Base-by-base conservation (phyloP, 768 basidiomycete species). In the Collybia sp. region DNA sequence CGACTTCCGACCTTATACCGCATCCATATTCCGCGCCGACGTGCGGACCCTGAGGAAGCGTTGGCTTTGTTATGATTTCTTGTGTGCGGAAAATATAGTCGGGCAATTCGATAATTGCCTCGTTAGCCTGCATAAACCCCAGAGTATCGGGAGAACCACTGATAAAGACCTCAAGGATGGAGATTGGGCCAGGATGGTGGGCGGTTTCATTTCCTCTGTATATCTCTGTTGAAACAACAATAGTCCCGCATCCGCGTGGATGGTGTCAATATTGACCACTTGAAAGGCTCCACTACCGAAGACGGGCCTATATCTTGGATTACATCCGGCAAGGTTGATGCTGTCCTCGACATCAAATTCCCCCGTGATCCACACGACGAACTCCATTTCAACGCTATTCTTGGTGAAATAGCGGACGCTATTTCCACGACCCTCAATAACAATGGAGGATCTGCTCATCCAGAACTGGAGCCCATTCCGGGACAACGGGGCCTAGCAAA, bases 61-160 rank as follows among this genome's bases (percentile, higher is more conserved):
- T 57, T 98, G 93, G 93, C 55, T 95, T 32, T 96, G 96, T 64
- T 94, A 94, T 63, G 96, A 99, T 64, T 83, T 98, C 52, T 67
- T 98, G 49, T 77, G 76, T n/a, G 94, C 96, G 0, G 94, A 97
- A 59, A 90, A 88, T 52, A 87, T 98, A 35, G 95, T 96, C 8
- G 96, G 96, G 3, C 96, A 99, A 62, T 90, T 93, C 52, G 96
- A 99, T 62, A 97, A 97, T 59, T 99, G 96, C 57, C 61, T 99
- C 15, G 96, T 96, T 69, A 97, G 94, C 60, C 61, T 99, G 52
- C 96, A 98, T 58, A 88, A 84, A 58, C 95, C 95, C 5, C 95
- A 97, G 68, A 95, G 91, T 60, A 90, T 98, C 42, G 92, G 94
- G 1, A 74, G 91, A 50, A 93, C 91, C 4, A 91, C 83, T 40